Evolutionary conservation across 2,329 filamentous ascomycete species (phyloP).

Genomic region (Cytospora piceae): DNA sequence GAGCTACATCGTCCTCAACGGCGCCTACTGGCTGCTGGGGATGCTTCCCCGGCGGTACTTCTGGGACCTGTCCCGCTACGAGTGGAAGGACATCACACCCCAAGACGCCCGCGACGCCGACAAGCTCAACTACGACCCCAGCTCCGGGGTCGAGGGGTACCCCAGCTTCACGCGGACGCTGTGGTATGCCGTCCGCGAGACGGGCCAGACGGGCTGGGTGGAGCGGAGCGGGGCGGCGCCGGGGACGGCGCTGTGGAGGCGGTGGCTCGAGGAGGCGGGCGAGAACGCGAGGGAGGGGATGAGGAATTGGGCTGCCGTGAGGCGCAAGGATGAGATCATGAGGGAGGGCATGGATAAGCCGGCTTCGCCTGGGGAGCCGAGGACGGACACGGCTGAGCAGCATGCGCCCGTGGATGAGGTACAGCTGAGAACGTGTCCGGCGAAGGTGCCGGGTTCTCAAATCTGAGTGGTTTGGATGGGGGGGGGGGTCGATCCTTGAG

Average conservation of each 20-base stretch:
- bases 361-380: slow-evolving; percentile 7
- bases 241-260: slow-evolving; percentile 54
- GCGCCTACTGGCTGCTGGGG: slow-evolving; percentile 60
- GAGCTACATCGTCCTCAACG: slow-evolving; percentile 63
- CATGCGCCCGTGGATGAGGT: slow-evolving; percentile 29
- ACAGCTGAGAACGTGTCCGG: neutral
- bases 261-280: slow-evolving; percentile 57
- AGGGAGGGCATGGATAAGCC: slow-evolving; percentile 36
- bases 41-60: slow-evolving; percentile 53
- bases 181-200: slow-evolving; percentile 63
- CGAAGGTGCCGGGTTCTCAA: neutral
- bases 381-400: slow-evolving; percentile 25
- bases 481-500: neutral
- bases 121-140: slow-evolving; percentile 37
- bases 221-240: slow-evolving; percentile 56
- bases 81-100: slow-evolving; percentile 33
- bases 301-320: slow-evolving; percentile 51
- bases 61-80: slow-evolving; percentile 57
- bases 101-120: slow-evolving; percentile 39
- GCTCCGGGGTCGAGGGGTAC: slow-evolving; percentile 41
- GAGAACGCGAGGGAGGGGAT: slow-evolving; percentile 40
- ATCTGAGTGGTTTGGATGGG: neutral
- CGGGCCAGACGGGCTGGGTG: slow-evolving; percentile 56
- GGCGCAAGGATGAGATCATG: slow-evolving; percentile 54
- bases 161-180: slow-evolving; percentile 59